Evolutionary conservation across 2,329 filamentous ascomycete species (phyloP).

Genomic region (Fusarium sulawesiense): DNA sequence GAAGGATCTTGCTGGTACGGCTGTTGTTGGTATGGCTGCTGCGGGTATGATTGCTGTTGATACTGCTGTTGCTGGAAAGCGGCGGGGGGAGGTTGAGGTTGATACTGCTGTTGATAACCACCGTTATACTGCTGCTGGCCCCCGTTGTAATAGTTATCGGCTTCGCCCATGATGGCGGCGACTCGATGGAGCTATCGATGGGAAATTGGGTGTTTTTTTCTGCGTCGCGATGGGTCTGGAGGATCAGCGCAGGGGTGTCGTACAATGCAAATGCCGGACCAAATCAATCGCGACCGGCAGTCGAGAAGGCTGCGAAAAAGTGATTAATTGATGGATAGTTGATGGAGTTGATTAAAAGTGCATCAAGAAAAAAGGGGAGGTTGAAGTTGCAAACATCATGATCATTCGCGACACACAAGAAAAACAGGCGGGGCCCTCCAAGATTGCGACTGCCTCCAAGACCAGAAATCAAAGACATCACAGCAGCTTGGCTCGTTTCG

Average conservation of each 20-base stretch:
- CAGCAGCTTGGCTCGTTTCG: constrained; percentile 24
- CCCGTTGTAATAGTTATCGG: constrained; percentile 49
- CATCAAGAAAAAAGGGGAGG: background rate
- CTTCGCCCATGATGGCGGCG: constrained; percentile 49
- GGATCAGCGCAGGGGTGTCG: constrained; percentile 35
- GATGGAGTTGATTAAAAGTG: background rate
- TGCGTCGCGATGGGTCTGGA: constrained; percentile 8
- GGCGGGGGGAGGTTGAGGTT: constrained; percentile 41
- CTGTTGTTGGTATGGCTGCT: constrained; percentile 24
- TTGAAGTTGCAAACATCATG: background rate
- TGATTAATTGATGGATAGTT: background rate
- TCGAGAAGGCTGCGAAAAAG: background rate
- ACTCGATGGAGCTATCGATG: constrained; percentile 7
- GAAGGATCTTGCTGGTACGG: constrained; percentile 42
- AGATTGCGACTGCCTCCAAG: constrained; percentile 22
- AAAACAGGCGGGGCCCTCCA: constrained; percentile 27
- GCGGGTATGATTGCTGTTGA: constrained; percentile 42
- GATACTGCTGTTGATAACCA: constrained; percentile 42
- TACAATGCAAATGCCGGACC: background rate
- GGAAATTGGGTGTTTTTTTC: background rate
- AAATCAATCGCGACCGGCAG: constrained; percentile 9
- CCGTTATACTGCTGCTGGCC: constrained; percentile 43
- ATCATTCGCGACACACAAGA: constrained; percentile 1
- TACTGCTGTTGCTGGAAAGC: constrained; percentile 40
- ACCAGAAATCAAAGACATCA: constrained; percentile 36